Base-by-base conservation (phyloP, 495 filamentous ascomycete genomes). In the Penicillium desertorum region DNA sequence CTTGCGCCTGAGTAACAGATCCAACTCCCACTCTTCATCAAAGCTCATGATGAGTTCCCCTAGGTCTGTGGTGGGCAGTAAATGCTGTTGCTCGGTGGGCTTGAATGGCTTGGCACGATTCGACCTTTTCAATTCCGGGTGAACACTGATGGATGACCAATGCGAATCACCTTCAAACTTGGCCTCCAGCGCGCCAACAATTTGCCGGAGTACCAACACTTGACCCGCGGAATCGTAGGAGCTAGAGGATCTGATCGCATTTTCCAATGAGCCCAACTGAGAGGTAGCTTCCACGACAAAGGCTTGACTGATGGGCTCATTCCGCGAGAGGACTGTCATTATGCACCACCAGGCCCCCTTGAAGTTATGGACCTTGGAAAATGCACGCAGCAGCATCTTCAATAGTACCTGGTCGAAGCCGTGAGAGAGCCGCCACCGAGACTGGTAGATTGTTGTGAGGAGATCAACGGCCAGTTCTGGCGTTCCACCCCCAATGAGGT, bases 301-400 rank as follows among this genome's bases (percentile, higher is more conserved):
- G 37, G 71, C 64, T 14, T 45, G 62, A 22, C 58, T 62, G 22
- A 70, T 41, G 3, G 67, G 60, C 48, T 67, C 70, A 8, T 61
- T 54, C 27, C 73, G 73, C 27, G 71, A 56, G 14, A 79, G 63
- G 1, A 62, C 68, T 1, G 75, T 72, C 56, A 78, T 41, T 25
- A 78, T 58, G 51, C 75, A 77, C 76, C 76, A 79, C 53, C 76
- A 74, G 4, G 77, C 58, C 2, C 76, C 76, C 16, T 66, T 56
- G n/a, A 72, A 39, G 29, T 76, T 66, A 20, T 65, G 58, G 16
- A 58, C 45, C 4, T 32, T 45, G 9, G 70, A 63, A 51, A 70
- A 78, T 3, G 66, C 72, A 25, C 76, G 75, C n/a, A 76, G 16
- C 37, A 77, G 62, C 62, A 76, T 71, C 56, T 77, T 79, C 60